Conservation (phyloP, 2,329 filamentous ascomycete species). For the Clonostachys solani region DNA sequence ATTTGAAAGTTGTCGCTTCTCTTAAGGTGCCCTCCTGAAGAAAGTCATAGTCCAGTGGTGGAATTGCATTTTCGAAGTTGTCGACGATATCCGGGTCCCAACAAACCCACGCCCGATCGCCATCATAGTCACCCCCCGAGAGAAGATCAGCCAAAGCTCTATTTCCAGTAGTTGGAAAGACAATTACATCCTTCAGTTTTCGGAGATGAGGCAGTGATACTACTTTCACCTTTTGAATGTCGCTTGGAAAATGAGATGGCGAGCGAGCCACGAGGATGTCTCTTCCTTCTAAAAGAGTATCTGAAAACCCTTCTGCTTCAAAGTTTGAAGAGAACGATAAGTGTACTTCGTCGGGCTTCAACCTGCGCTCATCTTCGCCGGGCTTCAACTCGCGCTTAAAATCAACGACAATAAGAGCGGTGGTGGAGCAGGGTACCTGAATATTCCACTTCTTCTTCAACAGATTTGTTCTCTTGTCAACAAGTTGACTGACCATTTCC, state of each 20-base stretch:
- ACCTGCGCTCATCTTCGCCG: too few species aligned
- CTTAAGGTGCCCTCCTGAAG: conserved; percentile 40
- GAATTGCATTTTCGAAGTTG: conserved; percentile 59
- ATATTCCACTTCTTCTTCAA: conserved; percentile 56
- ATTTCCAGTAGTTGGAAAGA: conserved; percentile 65
- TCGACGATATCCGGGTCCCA: conserved; percentile 64
- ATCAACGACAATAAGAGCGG: conserved; percentile 65
- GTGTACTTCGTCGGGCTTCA: conserved; percentile 48
- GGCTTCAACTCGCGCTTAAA: conserved; percentile 48
- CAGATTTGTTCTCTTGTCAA: conserved; percentile 46
- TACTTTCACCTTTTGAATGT: conserved; percentile 65
- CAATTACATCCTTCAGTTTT: conserved; percentile 70
- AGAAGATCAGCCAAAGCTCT: conserved; percentile 64
- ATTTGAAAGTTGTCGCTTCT: conserved; percentile 29
- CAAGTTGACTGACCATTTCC: conserved; percentile 37
- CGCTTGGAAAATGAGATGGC: conserved; percentile 65
- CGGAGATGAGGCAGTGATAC: conserved; percentile 58
- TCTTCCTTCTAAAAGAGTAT: conserved; percentile 47
- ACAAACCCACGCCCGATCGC: conserved; percentile 73
- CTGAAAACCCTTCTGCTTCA: conserved; percentile 45
- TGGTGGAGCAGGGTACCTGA: conserved; percentile 55
- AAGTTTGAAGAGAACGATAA: conserved; percentile 67
- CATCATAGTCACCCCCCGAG: conserved; percentile 79
- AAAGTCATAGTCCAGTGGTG: conserved; percentile 30
- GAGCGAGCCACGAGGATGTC: conserved; percentile 66